Base-by-base conservation (phyloP, 345 rosid species). In the Abelmoschus esculentus region DNA sequence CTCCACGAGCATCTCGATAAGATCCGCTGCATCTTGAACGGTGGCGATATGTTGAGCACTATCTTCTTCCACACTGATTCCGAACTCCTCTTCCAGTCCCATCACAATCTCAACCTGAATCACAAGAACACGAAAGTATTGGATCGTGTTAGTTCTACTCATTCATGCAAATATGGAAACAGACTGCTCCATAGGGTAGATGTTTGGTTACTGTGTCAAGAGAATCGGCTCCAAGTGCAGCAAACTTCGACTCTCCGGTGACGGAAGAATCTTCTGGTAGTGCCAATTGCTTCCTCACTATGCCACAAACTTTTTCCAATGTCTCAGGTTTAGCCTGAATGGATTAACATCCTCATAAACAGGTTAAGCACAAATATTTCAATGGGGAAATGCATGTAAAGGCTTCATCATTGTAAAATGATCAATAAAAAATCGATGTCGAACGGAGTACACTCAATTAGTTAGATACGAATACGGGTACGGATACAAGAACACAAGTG, bases 81-180 rank as follows among this genome's bases (percentile, higher is more conserved):
- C 97, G 28, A 89, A 87, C 54, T 76, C 90, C 80, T 86, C 93
- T 80, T 85, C 93, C 0, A 89, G 83, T 34, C 85, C 87, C 91
- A 87, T 91, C 68, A 86, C 90, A 57, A 87, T 85, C 90, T 89
- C 93, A 13, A 86, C 97, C 92, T 89, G 73, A 54, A 56, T 1
- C 49, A 28, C 5, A 12, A 50, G 46, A 47, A 3, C 4, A 7
- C 4, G 8, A 7, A 7, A 14, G 11, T 36, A 36, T 36, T 6
- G 40, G 40, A 36, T 36, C 8, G 7, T 36, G 6, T 36, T 36
- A 36, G 40, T 6, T 36, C 36, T 8, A 32, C 34, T 38, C 52
- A 11, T 6, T 19, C 38, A 32, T 14, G 15, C 22, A 47, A 12
- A 18, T 46, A 29, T 18, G 13, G 7, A 40, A 31, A 70, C 31